A percentile compares a stretch with the other conserved stretches of the same genome.
Conservation (phyloP, 176 grass and related monocot genomes). For the Rhynchospora pubera region DNA sequence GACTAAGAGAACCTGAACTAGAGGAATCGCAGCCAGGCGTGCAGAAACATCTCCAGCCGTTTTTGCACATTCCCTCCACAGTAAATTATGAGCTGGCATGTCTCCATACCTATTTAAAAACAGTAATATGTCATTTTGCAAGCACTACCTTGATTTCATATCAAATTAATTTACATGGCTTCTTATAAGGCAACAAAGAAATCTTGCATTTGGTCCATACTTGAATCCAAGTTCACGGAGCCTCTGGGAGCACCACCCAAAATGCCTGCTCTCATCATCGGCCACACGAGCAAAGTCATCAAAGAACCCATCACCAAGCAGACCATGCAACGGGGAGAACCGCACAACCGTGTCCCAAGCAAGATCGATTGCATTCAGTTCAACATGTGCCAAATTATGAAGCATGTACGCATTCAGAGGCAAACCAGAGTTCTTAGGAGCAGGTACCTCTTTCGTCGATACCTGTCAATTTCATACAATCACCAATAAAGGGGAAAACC, state of each 20-base stretch:
- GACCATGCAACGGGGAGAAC: slow-evolving; percentile 57
- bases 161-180: neutral
- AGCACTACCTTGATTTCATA: neutral
- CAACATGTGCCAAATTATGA: slow-evolving; percentile 82
- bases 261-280: slow-evolving; percentile 88
- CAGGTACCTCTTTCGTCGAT: slow-evolving; percentile 56
- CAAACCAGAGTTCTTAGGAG: slow-evolving; percentile 71
- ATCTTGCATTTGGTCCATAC: slow-evolving; percentile 13
- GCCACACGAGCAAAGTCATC: slow-evolving; percentile 72
- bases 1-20: slow-evolving; percentile 57
- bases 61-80: slow-evolving; percentile 86
- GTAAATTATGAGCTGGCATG: slow-evolving; percentile 91
- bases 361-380: slow-evolving; percentile 91
- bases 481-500: neutral
- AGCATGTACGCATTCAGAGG: slow-evolving; percentile 92
- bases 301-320: slow-evolving; percentile 72
- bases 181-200: neutral
- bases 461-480: slow-evolving; percentile 33
- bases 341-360: slow-evolving; percentile 93
- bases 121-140: neutral
- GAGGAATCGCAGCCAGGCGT: slow-evolving; percentile 78
- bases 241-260: slow-evolving; percentile 82
- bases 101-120: slow-evolving; percentile 58
- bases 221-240: slow-evolving; percentile 80
- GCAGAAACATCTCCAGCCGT: slow-evolving; percentile 76